phyloP scores from a whole-genome alignment of 768 basidiomycete genomes.

The Phylloporus sp. region DNA sequence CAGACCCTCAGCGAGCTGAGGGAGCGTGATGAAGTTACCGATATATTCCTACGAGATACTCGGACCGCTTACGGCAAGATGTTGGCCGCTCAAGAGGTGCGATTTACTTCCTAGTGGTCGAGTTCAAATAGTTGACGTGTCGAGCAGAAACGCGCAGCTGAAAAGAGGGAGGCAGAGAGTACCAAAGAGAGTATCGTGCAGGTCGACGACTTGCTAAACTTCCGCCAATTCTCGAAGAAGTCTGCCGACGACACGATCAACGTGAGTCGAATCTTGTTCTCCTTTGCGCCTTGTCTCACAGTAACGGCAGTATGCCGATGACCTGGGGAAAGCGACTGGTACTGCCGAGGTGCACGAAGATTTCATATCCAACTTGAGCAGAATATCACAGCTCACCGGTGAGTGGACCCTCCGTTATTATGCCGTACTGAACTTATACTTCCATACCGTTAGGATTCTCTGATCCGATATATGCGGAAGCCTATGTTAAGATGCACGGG shows the following conservation, averaged over 20 bases:
- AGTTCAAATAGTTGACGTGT: background rate
- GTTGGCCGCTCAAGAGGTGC: conserved; percentile 90
- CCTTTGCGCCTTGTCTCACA: background rate
- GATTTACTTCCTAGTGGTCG: conserved; percentile 8
- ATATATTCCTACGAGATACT: conserved; percentile 81
- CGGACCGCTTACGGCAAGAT: conserved; percentile 91
- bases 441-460: conserved; percentile 69
- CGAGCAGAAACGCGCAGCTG: conserved; percentile 75
- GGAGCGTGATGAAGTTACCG: conserved; percentile 49
- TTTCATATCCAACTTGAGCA: conserved; percentile 89
- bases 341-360: conserved; percentile 79
- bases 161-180: conserved; percentile 82
- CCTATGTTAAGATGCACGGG: conserved; percentile 94
- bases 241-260: conserved; percentile 73
- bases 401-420: conserved; percentile 10
- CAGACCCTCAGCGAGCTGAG: conserved; percentile 84
- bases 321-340: conserved; percentile 87
- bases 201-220: conserved; percentile 86
- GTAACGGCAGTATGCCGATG: conserved; percentile 69
- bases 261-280: conserved; percentile 35
- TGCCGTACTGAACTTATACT: background rate
- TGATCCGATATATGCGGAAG: conserved; percentile 97
- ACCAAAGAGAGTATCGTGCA: conserved; percentile 68
- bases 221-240: conserved; percentile 96
- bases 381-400: conserved; percentile 93